Base-by-base conservation (phyloP, 2,329 filamentous ascomycete species). In the Periglandula ipomoeae region DNA sequence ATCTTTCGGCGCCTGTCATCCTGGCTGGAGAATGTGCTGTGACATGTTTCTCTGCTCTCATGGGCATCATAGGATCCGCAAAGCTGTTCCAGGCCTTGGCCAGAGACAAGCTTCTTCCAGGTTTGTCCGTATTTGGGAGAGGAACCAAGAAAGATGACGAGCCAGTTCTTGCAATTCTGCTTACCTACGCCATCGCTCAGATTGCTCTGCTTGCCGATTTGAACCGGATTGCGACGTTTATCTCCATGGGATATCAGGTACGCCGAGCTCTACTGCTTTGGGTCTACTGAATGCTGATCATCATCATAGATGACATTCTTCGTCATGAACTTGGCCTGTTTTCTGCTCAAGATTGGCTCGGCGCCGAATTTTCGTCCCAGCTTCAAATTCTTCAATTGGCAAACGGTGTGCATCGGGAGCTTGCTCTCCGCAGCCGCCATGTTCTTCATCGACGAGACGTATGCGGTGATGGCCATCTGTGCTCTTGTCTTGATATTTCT, bases 371-470 rank as follows among this genome's bases (percentile, higher is more conserved):
- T 95, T 57, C 76, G 89, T 22, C 89, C 89, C 0, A 88, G 85
- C 0, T 95, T 95, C 65, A 85, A 88, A 60, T 91, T 90, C 61
- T 95, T 95, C 68, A 90, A 81, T 53, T 90, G 87, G 83, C 80
- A 89, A 61, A 91, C 87, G 5, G 89, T 89, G 2, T 78, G 85
- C 4, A 65, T 79, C 3, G 89, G 89, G 4, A 82, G 87, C 7
- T 57, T 93, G n/a, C 71, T 85, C 15, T 91, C 87, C 22, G 86
- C 84, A 0, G 76, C 76, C 2, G 87, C 85, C 55, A 95, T 95
- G 89, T 90, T 94, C 63, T 93, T 94, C 61, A 88, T 94, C 22
- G 87, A 94, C 61, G 85, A 84, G 24, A 74, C 88, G 0, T 91
- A 89, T 57, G 89, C 89, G 0, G 79, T 83, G 1, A 81, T 79